Conservation (phyloP, 139 green algal genomes). For the Auxenochlorella protothecoides region DNA sequence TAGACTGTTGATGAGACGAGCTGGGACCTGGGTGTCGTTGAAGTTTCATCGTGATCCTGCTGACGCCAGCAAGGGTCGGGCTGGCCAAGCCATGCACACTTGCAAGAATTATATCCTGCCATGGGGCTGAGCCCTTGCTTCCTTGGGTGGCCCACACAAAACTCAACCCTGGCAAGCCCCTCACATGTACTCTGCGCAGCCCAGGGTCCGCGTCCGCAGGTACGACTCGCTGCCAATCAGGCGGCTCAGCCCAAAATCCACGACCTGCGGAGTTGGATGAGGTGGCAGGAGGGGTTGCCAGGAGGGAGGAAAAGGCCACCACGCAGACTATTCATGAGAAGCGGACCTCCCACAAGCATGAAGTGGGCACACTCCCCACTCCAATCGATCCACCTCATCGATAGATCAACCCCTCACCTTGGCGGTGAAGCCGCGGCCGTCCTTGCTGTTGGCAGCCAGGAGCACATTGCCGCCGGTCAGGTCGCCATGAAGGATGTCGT, state of each 20-base stretch:
- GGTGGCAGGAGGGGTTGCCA: neutral
- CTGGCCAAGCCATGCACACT: neutral
- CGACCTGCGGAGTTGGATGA: slow-evolving; percentile 29
- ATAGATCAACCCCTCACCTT: slow-evolving; percentile 6
- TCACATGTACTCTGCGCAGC: slow-evolving; percentile 33
- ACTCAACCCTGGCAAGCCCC: neutral
- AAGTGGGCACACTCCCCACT: neutral
- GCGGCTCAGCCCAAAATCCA: slow-evolving; percentile 63
- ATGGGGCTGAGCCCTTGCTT: neutral
- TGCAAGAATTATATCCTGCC: neutral
- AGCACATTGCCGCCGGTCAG: slow-evolving; percentile 28
- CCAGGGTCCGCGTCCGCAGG: slow-evolving; percentile 23
- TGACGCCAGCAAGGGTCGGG: slow-evolving; percentile 5
- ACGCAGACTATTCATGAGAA: neutral
- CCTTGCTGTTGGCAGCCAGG: slow-evolving; percentile 22
- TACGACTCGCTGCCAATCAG: slow-evolving; percentile 25
- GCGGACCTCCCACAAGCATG: neutral
- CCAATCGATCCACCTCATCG: no score
- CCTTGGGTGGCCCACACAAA: neutral
- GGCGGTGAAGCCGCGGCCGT: slow-evolving; percentile 19
- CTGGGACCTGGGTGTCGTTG: slow-evolving; percentile 20
- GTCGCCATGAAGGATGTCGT: slow-evolving; percentile 32
- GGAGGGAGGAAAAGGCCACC: neutral
- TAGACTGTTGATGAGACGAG: neutral
- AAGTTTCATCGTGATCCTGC: slow-evolving; percentile 2